Conservation (phyloP, 208 protist species). For the Acanthamoeba royreba region DNA sequence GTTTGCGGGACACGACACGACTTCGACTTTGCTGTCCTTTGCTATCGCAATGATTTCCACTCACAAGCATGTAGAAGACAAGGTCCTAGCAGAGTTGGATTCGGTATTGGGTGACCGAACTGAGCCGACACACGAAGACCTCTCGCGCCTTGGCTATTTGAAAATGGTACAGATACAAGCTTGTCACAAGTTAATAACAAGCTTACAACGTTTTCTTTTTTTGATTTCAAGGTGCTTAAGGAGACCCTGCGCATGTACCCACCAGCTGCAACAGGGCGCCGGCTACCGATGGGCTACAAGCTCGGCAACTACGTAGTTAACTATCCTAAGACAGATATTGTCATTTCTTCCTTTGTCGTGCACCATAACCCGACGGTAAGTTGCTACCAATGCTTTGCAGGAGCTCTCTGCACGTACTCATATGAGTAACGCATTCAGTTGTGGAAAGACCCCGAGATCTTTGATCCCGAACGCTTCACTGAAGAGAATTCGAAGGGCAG, state of each 20-base stretch:
- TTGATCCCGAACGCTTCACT: conserved; percentile 51
- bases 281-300: neutral
- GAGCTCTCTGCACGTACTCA: neutral
- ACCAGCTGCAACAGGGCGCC: neutral
- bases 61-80: neutral
- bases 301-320: neutral
- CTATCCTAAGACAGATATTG: neutral
- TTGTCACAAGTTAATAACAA: neutral
- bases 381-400: neutral
- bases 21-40: neutral
- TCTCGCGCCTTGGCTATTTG: neutral
- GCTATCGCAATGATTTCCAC: conserved; percentile 8
- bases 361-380: conserved; percentile 2
- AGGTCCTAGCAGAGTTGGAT: conserved; percentile 4
- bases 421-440: neutral
- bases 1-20: conserved; percentile 50
- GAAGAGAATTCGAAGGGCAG: conserved; percentile 32
- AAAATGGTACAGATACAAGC: neutral
- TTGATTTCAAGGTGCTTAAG: conserved; percentile 14
- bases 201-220: neutral
- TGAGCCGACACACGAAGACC: conserved; percentile 19
- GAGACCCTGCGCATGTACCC: conserved; percentile 38
- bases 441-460: conserved; percentile 23
- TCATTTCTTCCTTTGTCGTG: conserved; percentile 26
- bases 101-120: neutral